A percentile compares a stretch with the other conserved stretches of the same genome.
These are phyloP conservation scores for Scheffersomyces illinoinensis DNA, from an alignment of 1,139 yeast genomes.

Conservation along the genomic window DNA sequence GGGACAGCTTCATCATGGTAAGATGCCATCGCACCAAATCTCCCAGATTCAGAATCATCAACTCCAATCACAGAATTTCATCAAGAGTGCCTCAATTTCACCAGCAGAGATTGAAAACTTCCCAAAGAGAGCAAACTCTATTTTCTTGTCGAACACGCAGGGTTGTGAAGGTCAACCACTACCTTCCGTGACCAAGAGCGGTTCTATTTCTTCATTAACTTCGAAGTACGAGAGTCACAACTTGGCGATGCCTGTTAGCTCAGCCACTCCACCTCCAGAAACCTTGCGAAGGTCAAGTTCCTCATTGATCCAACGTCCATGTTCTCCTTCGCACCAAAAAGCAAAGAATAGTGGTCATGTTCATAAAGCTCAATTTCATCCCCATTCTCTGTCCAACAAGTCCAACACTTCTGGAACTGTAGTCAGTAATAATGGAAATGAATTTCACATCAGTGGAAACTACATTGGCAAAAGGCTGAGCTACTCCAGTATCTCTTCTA, in stretches of 20 bases:
- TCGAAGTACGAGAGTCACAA: constrained; percentile 30
- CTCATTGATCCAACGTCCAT: constrained; percentile 15
- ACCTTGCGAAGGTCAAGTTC: constrained; percentile 15
- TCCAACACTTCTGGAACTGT: constrained; percentile 5
- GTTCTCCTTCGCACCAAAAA: constrained; percentile 22
- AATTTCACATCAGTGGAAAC: constrained; percentile 1
- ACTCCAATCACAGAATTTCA: constrained; percentile 1
- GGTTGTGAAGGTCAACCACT: constrained; percentile 5
- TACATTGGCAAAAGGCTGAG: background rate
- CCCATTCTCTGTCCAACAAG: background rate
- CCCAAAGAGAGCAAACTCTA: constrained; percentile 14
- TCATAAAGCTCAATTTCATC: constrained; percentile 27
- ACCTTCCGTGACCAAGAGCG: constrained; percentile 8
- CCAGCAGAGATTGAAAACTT: constrained; percentile 13
- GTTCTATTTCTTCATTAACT: constrained; percentile 27
- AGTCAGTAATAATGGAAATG: constrained; percentile 8
- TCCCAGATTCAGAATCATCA: constrained; percentile 2
- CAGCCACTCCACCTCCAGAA: constrained; percentile 12
- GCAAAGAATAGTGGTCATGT: constrained; percentile 31
- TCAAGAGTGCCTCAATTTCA: constrained; percentile 7
- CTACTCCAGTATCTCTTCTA: background rate
- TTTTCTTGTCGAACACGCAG: constrained; percentile 10
- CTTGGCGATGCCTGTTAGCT: constrained; percentile 24
- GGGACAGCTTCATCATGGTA: background rate
- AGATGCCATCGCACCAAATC: constrained; percentile 1